These are phyloP conservation scores for Pichia ethanolica DNA, from an alignment of 805 yeast genomes.

Conservation along the genomic window DNA sequence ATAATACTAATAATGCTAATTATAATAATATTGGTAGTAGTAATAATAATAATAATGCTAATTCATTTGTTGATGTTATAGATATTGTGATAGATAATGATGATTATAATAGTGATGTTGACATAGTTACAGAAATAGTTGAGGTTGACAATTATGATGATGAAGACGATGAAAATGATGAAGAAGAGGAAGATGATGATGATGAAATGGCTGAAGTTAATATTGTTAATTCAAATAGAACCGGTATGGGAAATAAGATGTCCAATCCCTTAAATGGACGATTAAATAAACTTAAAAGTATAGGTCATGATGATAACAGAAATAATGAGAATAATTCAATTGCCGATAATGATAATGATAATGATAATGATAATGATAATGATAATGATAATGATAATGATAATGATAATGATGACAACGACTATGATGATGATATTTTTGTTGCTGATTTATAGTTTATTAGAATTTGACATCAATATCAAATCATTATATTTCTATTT, in stretches of 20 bases:
- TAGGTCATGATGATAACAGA: too few relatives aligned
- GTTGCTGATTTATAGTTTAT: neutral
- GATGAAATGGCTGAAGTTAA: too few relatives aligned
- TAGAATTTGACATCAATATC: too few relatives aligned
- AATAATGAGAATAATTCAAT: neutral
- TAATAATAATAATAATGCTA: constrained; percentile 7
- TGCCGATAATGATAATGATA: neutral
- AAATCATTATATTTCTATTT: neutral
- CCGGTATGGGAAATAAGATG: too few relatives aligned
- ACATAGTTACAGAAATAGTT: constrained; percentile 1
- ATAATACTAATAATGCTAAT: neutral
- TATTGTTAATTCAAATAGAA: too few relatives aligned
- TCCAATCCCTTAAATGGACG: too few relatives aligned
- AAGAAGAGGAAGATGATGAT: neutral
- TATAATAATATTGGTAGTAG: constrained; percentile 4
- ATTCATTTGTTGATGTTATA: constrained; percentile 5
- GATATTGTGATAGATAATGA: constrained; percentile 1
- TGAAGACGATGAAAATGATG: constrained; percentile 3
- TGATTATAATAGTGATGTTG: constrained; percentile 8
- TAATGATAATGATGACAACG: neutral
- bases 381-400: neutral
- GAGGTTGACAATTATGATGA: constrained; percentile 2
- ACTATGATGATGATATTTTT: constrained; percentile 3
- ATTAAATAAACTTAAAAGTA: too few relatives aligned
- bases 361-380: neutral